Evolutionary conservation across 2,329 filamentous ascomycete genomes (phyloP), one percentile per base, ranked within the genome.

Genomic region (Tolypocladium cylindrosporum): DNA sequence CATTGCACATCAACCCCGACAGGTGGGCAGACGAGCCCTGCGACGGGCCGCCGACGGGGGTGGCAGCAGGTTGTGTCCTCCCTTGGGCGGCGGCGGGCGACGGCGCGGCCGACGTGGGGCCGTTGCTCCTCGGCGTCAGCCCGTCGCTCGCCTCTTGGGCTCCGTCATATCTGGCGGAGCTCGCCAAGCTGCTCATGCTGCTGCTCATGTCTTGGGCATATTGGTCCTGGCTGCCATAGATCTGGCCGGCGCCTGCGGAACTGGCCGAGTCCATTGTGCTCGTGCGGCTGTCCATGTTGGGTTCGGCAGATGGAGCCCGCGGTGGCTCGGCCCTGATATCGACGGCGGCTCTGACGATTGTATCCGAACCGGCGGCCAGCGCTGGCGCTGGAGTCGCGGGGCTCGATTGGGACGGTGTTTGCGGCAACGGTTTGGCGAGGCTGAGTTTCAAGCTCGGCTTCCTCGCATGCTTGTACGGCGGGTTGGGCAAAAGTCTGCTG

Each of bases 1-100:
- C 84, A 68, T 87, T 87, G 67, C 84, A 87, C 83, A 87, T 86
- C 57, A 87, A 70, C 0, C 84, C 84, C 0, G 84, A 87, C 13
- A 87, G 72, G 67, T 87, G 84, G 8, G 82, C 75, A 0, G 81
- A 83, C 1, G 77, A 75, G 2, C 75, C 73, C 52, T 75, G 71
- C 11, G 79, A 72, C 8, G 77, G 77, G 2, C 77, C 79, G 16
- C 74, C 75, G 67, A 70, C 67, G 0, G 68, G 56, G 1, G 63
- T 56, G 5, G 57, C 59, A n/a, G 59, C 42, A 9, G 60, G 57
- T 14, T 63, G 61, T 27, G 61, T 55, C 59, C 66, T 66, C 8
- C 61, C 61, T 34, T 80, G 79, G 11, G 68, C 68, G 3, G 74
- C 69, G 37, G 77, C 79, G 3, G 83, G 82, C 3, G 84, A 86